Base-by-base conservation (phyloP, 179 eudicot species). In the Patellifolia procumbens region DNA sequence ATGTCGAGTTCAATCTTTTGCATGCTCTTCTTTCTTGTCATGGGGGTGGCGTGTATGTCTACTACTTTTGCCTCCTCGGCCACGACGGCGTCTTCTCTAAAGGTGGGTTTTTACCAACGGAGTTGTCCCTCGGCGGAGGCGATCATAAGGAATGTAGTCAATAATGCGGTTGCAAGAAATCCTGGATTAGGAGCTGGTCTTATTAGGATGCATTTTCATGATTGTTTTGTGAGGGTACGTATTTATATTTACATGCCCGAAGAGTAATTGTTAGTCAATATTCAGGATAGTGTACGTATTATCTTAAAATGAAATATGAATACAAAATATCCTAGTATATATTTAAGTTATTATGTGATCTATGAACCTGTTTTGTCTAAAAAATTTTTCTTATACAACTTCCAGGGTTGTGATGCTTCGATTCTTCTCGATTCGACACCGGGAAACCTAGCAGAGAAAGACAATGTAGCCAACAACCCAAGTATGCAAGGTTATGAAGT, bases 221-320 rank as follows among this genome's bases (percentile, higher is more conserved):
- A 88, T 32, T 86, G 91, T 71, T 88, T 88, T 46, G 87, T 88
- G 1, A 84, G 91, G 82, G 87, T 88, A 85, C 2, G 74, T 42
- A 55, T 10, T 39, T 5, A 39, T 39, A 39, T 7, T 39, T 39
- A 9, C 43, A 39, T 39, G 43, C 43, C 0, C 8, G 8, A 9
- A 39, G 6, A 39, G 43, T 39, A 5, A 2, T 39, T 39, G 8
- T 39, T 39, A 39, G 8, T 39, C 43, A 39, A 20, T 2, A 17
- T 45, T 3, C 2, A n/a, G n/a, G n/a, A n/a, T n/a, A n/a, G n/a
- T n/a, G n/a, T n/a, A n/a, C n/a, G n/a, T n/a, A n/a, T n/a, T n/a
- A n/a, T n/a, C n/a, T n/a, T n/a, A n/a, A n/a, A n/a, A n/a, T n/a
- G n/a, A n/a, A n/a, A n/a, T n/a, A n/a, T n/a, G n/a, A n/a, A n/a